phyloP scores from a whole-genome alignment of 1,284 basidiomycete genomes.

The Marasmius fiardii region DNA sequence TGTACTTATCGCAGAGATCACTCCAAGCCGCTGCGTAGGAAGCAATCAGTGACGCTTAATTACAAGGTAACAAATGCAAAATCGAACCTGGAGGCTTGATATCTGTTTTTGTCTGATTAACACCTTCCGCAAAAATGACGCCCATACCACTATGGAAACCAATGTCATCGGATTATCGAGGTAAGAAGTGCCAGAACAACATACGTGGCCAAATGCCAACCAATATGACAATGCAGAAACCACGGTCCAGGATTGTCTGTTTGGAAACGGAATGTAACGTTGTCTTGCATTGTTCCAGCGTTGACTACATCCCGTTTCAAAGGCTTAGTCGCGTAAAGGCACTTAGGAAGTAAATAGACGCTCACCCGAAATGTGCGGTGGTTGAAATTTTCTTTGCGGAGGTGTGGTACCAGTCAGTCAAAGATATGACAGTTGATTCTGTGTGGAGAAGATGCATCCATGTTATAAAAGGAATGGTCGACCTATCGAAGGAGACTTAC shows the following conservation, averaged over 20 bases:
- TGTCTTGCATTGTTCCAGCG: conserved; percentile 20
- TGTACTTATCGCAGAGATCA: too few relatives aligned
- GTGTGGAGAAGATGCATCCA: not conserved
- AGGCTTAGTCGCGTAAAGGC: conserved; percentile 21
- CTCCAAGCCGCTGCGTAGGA: too few relatives aligned
- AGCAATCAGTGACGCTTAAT: too few relatives aligned
- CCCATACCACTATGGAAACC: too few relatives aligned
- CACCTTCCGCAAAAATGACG: too few relatives aligned
- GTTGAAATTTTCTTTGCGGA: not conserved
- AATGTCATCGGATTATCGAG: too few relatives aligned
- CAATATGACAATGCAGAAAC: conserved; percentile 26
- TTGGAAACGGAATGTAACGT: conserved; percentile 24
- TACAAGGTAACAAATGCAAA: too few relatives aligned
- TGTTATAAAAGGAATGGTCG: conserved; percentile 8
- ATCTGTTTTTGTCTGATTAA: too few relatives aligned
- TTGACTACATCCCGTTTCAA: conserved; percentile 23
- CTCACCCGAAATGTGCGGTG: too few relatives aligned
- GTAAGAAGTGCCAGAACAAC: not conserved
- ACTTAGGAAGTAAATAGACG: not conserved
- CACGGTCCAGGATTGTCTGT: conserved; percentile 26
- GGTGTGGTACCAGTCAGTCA: conserved; percentile 31
- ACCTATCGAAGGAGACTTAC: conserved; percentile 21
- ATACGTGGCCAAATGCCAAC: conserved; percentile 21
- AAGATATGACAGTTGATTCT: conserved; percentile 34
- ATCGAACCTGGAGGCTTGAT: too few relatives aligned